Conservation (phyloP, 75 land plant genomes). For the Pinus taeda region DNA sequence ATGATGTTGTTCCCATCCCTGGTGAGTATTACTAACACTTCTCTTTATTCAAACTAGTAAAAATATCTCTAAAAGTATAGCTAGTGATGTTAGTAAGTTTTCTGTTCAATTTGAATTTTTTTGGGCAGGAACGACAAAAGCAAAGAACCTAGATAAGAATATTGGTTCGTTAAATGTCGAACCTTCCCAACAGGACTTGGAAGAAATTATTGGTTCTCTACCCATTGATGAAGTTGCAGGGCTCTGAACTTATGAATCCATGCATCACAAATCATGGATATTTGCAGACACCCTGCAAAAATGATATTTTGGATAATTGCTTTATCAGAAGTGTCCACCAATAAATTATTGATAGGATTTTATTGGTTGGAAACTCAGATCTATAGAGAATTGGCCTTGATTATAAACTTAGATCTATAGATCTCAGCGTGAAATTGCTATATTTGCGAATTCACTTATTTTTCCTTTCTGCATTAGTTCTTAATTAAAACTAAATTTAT, state of each 20-base stretch:
- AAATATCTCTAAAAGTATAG: background rate
- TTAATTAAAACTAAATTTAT: too few species aligned
- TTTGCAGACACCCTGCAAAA: slow-evolving; percentile 20
- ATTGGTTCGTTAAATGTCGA: slow-evolving; percentile 32
- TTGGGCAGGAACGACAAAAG: slow-evolving; percentile 43
- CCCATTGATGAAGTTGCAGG: slow-evolving; percentile 37
- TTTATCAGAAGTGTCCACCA: background rate
- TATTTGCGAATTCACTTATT: too few species aligned
- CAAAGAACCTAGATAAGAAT: slow-evolving; percentile 43
- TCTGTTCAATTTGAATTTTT: background rate
- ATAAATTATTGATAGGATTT: too few species aligned
- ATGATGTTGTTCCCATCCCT: slow-evolving; percentile 62
- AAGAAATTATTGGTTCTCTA: slow-evolving; percentile 35
- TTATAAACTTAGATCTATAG: too few species aligned
- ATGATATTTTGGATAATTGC: background rate
- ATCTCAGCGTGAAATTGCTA: too few species aligned
- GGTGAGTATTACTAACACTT: slow-evolving; percentile 20
- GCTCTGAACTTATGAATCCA: slow-evolving; percentile 9
- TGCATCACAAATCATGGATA: slow-evolving; percentile 11
- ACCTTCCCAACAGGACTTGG: slow-evolving; percentile 29
- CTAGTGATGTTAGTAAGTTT: background rate
- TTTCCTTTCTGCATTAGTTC: too few species aligned
- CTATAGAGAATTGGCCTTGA: too few species aligned
- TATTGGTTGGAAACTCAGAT: too few species aligned
- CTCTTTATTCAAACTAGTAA: background rate